Percentiles rank a stretch among this genome's conserved stretches.
phyloP scores from a whole-genome alignment of 306 rosid species.

The Canavalia gladiata region DNA sequence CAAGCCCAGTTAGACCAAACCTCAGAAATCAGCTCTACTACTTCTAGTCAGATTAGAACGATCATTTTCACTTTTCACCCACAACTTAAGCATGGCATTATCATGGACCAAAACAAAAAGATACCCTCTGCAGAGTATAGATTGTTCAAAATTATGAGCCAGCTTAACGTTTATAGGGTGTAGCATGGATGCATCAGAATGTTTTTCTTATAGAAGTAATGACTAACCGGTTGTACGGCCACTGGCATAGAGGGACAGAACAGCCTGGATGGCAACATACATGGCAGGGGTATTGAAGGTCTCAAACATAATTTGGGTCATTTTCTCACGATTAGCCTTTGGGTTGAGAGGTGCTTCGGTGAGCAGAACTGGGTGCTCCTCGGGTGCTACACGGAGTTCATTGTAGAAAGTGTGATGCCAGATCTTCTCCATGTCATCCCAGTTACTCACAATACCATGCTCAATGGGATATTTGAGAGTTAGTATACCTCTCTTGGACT shows the following conservation, averaged over 20 bases:
- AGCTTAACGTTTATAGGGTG: not conserved
- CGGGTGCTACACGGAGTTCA: slow-evolving; percentile 90
- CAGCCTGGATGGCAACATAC: slow-evolving; percentile 95
- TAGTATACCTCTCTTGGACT: slow-evolving; percentile 86
- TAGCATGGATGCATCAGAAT: not conserved
- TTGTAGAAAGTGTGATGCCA: slow-evolving; percentile 96
- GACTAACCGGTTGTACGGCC: slow-evolving; percentile 93
- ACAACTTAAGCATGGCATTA: not conserved
- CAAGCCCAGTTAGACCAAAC: slow-evolving; percentile 1
- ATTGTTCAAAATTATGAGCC: not conserved
- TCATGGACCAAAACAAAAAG: not conserved
- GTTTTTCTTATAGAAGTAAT: slow-evolving; percentile 11
- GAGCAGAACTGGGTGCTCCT: slow-evolving; percentile 89
- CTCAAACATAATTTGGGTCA: slow-evolving; percentile 95
- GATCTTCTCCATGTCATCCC: slow-evolving; percentile 97
- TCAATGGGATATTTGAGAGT: slow-evolving; percentile 90
- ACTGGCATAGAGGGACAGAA: slow-evolving; percentile 87
- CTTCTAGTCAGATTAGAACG: slow-evolving; percentile 5
- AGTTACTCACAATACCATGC: slow-evolving; percentile 91
- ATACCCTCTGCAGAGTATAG: not conserved
- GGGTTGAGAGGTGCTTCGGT: slow-evolving; percentile 97
- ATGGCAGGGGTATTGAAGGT: slow-evolving; percentile 91
- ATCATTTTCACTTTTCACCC: not conserved
- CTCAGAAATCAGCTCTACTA: not conserved
- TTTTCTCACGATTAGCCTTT: slow-evolving; percentile 91